Percentiles rank a stretch among this genome's conserved stretches.
Evolutionary conservation across 2,329 filamentous ascomycete genomes (phyloP).

Genomic region (Diplodia intermedia): DNA sequence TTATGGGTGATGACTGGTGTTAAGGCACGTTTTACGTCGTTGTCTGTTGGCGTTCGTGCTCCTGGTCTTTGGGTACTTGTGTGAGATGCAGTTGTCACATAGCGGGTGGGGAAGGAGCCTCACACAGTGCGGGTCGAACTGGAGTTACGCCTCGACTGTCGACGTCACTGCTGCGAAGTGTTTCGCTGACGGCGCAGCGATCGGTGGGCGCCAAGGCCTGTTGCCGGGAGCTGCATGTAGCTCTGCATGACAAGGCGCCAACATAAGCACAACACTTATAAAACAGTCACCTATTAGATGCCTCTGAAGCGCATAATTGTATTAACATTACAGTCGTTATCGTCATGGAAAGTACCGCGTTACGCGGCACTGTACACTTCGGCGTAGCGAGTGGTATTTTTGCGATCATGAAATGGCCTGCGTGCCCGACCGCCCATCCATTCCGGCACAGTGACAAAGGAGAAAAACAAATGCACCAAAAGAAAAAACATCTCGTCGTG

Average conservation of each 20-base stretch:
- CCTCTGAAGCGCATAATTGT: background rate
- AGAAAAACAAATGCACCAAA: background rate
- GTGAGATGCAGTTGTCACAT: background rate
- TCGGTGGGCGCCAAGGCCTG: background rate
- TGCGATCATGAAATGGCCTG: too few species aligned
- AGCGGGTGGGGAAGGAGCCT: background rate
- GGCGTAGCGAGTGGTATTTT: background rate
- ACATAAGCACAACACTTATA: background rate
- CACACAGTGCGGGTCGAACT: background rate
- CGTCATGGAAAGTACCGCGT: background rate
- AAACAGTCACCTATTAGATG: background rate
- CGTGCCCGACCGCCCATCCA: background rate
- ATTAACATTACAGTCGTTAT: background rate
- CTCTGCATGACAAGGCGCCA: background rate
- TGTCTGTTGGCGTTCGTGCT: too few species aligned
- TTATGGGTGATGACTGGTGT: too few species aligned
- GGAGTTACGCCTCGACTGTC: background rate
- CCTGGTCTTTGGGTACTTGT: too few species aligned
- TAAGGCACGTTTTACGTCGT: too few species aligned
- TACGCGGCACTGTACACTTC: background rate
- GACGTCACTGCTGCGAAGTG: background rate
- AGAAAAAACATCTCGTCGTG: slow-evolving; percentile 2
- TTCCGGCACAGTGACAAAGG: background rate
- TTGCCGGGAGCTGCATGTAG: background rate
- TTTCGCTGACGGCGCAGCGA: background rate